Conservation (phyloP, 441 rosid species). For the Populus tomentosa region DNA sequence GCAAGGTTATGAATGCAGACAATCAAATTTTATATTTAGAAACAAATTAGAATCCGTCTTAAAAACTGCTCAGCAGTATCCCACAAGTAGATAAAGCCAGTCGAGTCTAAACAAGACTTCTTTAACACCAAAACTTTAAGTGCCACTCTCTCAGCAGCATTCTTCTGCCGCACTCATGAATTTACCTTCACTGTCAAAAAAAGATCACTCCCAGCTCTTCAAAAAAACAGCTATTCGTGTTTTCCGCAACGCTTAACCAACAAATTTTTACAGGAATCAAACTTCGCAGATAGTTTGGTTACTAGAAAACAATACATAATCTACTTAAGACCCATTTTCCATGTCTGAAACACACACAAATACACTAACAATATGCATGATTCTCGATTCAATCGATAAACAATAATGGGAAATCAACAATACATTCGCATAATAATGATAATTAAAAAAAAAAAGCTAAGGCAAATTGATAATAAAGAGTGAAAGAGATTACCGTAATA, state of each 20-base stretch:
- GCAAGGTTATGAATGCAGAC: neutral
- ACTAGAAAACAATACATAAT: neutral
- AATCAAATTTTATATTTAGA: neutral
- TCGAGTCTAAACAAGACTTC: neutral
- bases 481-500: constrained; percentile 47
- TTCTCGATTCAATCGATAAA: neutral
- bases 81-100: neutral
- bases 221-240: neutral
- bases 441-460: neutral
- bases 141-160: neutral
- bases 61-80: neutral
- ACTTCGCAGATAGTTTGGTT: neutral
- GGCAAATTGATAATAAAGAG: neutral
- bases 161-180: neutral
- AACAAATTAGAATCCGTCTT: neutral
- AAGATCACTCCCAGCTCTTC: neutral
- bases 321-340: neutral
- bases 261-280: neutral
- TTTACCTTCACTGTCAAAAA: neutral
- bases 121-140: neutral
- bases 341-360: neutral
- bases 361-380: neutral
- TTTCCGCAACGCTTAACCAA: neutral
- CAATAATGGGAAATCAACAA: neutral
- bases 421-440: neutral